Evolutionary conservation across 2,329 filamentous ascomycete species (phyloP), one percentile per base, ranked within the genome.

Genomic region (Pestalotiopsis sp.): DNA sequence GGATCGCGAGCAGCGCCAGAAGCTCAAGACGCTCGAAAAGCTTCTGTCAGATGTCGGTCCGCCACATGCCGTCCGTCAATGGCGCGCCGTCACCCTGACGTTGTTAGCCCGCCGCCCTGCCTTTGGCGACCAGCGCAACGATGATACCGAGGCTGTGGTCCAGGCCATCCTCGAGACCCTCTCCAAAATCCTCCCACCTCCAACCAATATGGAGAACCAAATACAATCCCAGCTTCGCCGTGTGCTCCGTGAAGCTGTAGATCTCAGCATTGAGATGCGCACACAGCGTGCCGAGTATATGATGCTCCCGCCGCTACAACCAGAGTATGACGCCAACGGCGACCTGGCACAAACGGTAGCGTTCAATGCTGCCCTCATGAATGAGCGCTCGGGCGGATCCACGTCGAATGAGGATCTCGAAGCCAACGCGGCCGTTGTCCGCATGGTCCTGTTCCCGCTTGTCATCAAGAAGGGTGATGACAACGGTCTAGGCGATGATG

Each of bases 401-500:
- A 86, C 79, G 40, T 90, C 89, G 27, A 95, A 96, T 76, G 92
- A 95, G 72, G 92, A 95, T 66, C 88, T 97, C 27, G 93, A 98
- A 80, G 85, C 86, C 5, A 87, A 91, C 70, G 87, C 89, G 56
- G 91, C 94, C 31, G 89, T 95, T 20, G 94, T 99, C 56, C 93
- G 96, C 73, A 89, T 97, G 70, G 95, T 99, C 2, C 88, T 99
- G 56, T 99, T 99, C 85, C 97, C 97, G 11, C 87, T 98, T 1
- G 95, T 99, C 20, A 93, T 98, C 75, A 97, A 97, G 84, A 97
- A 96, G 84, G 95, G 95, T 66, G 93, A 97, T 76, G 95, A 98
- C 78, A 85, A 86, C 56, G 96, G 95, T 27, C 87, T 92, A 66
- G 95, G 95, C 67, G 94, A 98, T 67, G 94, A 98, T 73, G 95